Base-by-base conservation (phyloP, 805 yeast genomes). In the Brettanomyces nanus region DNA sequence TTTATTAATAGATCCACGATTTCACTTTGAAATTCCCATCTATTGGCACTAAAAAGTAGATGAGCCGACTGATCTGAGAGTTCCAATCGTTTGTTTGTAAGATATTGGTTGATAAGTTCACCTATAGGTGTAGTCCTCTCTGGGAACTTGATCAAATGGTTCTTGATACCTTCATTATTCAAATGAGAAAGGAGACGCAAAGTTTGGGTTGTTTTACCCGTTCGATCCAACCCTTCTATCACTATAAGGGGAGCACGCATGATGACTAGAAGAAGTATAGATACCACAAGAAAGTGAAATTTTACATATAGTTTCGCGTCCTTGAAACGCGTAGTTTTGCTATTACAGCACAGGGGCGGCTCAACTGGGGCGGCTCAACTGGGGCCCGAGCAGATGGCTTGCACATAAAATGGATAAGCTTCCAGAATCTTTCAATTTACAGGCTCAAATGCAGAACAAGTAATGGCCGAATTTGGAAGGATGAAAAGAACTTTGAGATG, bases 121-220 rank as follows among this genome's bases (percentile, higher is more conserved):
- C 99, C 99, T 30, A 86, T 81, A 9, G 71, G 69, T 0, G 97
- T 92, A 0, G 83, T 65, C 43, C 98, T 68, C 36, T 89, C 90
- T 11, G 98, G 98, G 47, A 92, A 89, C 56, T 86, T 89, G 44
- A 83, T 51, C 26, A 83, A 59, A 39, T 65, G 64, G 3, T 69
- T 69, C 4, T 61, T 52, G 2, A 66, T 65, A 2, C 58, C 57
- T 1, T 44, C 33, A 3, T 49, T 43, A 14, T 50, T 31, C 10
- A 58, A 35, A 4, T 47, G 48, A 1, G 61, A 51, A 1, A 63
- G 48, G 7, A 82, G 48, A 3, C 52, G 46, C 3, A 58, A 53
- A 5, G 81, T 71, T 54, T 92, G 98, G 0, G 97, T 87, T 3
- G 95, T 75, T 52, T 92, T 92, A 0, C 99, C 99, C 0, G 97